Conservation (phyloP, 495 filamentous ascomycete genomes). For the Darksidea phi region DNA sequence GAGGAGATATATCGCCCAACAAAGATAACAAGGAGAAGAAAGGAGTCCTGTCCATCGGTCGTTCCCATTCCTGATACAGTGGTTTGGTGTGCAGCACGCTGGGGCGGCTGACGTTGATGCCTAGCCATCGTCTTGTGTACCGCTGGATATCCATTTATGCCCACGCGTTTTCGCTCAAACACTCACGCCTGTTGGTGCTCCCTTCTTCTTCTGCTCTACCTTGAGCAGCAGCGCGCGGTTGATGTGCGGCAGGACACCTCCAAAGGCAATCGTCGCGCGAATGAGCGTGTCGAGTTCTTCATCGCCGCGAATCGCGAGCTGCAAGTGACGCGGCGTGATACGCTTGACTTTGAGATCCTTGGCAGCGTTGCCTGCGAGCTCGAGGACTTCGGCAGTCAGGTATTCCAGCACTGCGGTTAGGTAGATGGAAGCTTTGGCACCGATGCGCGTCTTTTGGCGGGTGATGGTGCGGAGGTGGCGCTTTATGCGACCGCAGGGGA, state of each 20-base stretch:
- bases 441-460: slow-evolving; percentile 99
- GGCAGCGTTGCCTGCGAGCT: slow-evolving; percentile 95
- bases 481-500: slow-evolving; percentile 99
- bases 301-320: slow-evolving; percentile 97
- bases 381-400: slow-evolving; percentile 95
- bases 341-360: slow-evolving; percentile 99
- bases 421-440: slow-evolving; percentile 97
- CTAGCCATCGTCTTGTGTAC: background rate
- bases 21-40: no score
- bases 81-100: no score
- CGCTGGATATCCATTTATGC: no score
- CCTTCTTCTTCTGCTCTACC: slow-evolving; percentile 98
- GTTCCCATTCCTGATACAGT: no score
- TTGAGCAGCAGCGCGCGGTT: slow-evolving; percentile 95
- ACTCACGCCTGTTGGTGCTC: slow-evolving; percentile 56
- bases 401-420: slow-evolving; percentile 98
- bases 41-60: no score
- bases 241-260: slow-evolving; percentile 98
- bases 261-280: slow-evolving; percentile 95
- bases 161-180: no score
- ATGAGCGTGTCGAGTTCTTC: slow-evolving; percentile 98
- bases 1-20: no score
- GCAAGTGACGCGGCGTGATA: slow-evolving; percentile 96
- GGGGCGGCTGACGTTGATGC: no score
- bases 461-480: slow-evolving; percentile 99